Percentiles rank a stretch among this genome's conserved stretches.
Evolutionary conservation across 345 rosid species (phyloP).

Genomic region (Eutrema japonicum): DNA sequence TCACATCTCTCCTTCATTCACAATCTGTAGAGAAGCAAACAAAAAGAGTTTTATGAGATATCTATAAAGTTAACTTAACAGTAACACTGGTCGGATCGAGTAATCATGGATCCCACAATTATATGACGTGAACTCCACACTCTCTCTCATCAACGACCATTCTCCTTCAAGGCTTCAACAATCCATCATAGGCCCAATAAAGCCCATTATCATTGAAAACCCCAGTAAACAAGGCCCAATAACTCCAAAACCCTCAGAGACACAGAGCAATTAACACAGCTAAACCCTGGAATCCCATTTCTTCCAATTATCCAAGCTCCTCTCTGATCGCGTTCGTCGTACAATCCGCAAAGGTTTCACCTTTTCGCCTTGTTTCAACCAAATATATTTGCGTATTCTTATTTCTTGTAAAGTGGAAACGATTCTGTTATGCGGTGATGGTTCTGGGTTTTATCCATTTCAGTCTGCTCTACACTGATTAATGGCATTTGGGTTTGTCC

Average conservation of each 20-base stretch:
- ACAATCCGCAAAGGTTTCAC: conserved; percentile 40
- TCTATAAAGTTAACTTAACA: background rate
- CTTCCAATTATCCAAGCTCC: conserved; percentile 9
- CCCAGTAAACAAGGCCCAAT: conserved; percentile 22
- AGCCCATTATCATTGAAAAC: conserved; percentile 1
- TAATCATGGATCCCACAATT: conserved; percentile 42
- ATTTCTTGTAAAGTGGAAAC: background rate
- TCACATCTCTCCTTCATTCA: conserved; percentile 8
- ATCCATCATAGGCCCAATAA: background rate
- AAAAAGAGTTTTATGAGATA: conserved; percentile 9
- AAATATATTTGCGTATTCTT: background rate
- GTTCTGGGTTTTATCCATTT: conserved; percentile 26
- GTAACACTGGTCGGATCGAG: conserved; percentile 9
- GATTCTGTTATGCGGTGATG: conserved; percentile 11
- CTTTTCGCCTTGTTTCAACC: conserved; percentile 14
- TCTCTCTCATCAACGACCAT: background rate
- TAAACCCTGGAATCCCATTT: conserved; percentile 38
- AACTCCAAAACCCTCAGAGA: conserved; percentile 37
- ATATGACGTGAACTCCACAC: conserved; percentile 43
- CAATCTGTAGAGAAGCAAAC: conserved; percentile 8
- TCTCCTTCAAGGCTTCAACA: background rate
- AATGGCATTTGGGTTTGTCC: conserved; percentile 3
- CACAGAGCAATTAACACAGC: conserved; percentile 12
- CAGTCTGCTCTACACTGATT: conserved; percentile 14
- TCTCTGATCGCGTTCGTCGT: conserved; percentile 26